These are phyloP conservation scores for Cyberlindnera mrakii DNA, from an alignment of 805 yeast species.

Conservation along the genomic window DNA sequence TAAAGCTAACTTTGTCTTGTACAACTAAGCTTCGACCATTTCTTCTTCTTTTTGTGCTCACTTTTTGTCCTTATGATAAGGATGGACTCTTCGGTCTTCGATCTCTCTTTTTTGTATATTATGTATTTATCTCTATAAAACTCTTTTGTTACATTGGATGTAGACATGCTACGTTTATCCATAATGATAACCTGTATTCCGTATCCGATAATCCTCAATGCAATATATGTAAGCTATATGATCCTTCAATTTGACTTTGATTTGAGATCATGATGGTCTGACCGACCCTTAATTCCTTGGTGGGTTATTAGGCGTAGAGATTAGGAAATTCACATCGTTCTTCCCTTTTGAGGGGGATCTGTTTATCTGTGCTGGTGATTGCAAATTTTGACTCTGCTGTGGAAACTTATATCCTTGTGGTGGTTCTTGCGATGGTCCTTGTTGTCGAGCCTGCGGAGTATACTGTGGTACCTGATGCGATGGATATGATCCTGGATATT, in stretches of 20 bases:
- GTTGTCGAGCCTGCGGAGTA: not conserved
- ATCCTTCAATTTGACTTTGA: too few relatives aligned
- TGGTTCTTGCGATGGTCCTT: conserved; percentile 3
- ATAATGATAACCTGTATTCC: too few relatives aligned
- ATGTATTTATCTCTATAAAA: too few relatives aligned
- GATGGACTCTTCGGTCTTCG: too few relatives aligned
- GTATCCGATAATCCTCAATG: too few relatives aligned
- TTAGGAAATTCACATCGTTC: conserved; percentile 22
- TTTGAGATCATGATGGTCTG: too few relatives aligned
- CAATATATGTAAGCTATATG: too few relatives aligned
- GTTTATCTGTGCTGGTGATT: not conserved
- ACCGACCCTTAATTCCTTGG: conserved; percentile 9
- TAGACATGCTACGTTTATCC: too few relatives aligned
- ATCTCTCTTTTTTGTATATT: too few relatives aligned
- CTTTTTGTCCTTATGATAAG: too few relatives aligned
- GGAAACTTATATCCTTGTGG: conserved; percentile 1
- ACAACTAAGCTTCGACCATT: conserved; percentile 22
- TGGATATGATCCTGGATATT: conserved; percentile 2
- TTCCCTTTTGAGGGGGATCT: conserved; percentile 5
- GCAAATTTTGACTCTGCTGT: conserved; percentile 3
- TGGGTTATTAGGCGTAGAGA: conserved; percentile 23
- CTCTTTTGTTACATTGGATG: too few relatives aligned
- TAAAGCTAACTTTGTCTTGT: conserved; percentile 76
- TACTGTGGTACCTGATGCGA: not conserved
- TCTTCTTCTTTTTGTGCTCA: not conserved